Evolutionary conservation across 2,329 filamentous ascomycete species (phyloP), one percentile per base, ranked within the genome.

Genomic region (Fusarium torreyae): DNA sequence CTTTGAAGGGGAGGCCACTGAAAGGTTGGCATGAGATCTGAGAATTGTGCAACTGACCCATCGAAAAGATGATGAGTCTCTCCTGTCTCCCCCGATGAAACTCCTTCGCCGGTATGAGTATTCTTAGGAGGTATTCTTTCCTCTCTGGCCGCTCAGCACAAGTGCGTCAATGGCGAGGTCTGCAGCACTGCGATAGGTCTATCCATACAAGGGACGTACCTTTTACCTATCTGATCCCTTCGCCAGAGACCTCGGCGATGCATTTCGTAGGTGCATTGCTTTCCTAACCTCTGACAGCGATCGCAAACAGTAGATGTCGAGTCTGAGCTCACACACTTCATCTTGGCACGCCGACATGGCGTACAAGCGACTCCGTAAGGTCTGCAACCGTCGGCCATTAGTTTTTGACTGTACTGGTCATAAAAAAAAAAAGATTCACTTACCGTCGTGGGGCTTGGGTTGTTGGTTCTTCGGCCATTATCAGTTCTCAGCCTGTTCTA

Each of bases 261-360:
- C 0, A 28, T 33, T 2, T 61, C 58, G 24, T 53, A 61, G 14
- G 60, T 11, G 24, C 58, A 61, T 5, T 53, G 24, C 4, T 31
- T 61, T 5, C 31, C 6, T 7, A 38, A 4, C 18, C 39, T 61
- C 15, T 39, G 24, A 3, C 58, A 61, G 3, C 58, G 33, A 53
- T 61, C 58, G 6, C 58, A 61, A 3, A 24, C 26, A 7, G 8
- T 2, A 2, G 44, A 33, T 22, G 4, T 39, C 6, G 44, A 18
- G 22, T 60, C 39, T 2, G 58, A 61, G n/a, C 18, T 52, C 2
- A 61, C 38, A 39, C 58, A 61, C 22, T 61, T 61, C 58, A 61
- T 61, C n/a, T 61, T 61, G 1, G 24, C 22, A 5, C 58, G 56
- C 0, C 58, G 38, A 18, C 58, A 61, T 5, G 58, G 20, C 17